Conservation (phyloP, 129 eudicot species). For the Artemisia argyi region DNA sequence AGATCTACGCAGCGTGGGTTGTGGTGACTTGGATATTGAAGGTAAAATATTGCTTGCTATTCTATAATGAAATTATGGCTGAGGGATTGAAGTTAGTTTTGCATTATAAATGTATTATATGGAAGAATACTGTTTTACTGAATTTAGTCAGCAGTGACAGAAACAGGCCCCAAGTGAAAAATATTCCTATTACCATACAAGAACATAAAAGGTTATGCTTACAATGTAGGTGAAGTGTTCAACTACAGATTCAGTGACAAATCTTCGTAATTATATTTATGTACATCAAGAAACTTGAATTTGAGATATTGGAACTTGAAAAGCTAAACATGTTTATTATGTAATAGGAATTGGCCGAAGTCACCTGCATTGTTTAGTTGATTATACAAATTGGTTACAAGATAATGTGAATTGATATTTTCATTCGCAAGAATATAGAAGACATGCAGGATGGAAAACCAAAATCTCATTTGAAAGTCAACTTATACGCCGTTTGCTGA, state of each 20-base stretch:
- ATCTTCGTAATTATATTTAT: neutral
- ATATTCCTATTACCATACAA: neutral
- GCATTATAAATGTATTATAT: neutral
- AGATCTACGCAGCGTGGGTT: conserved; percentile 87
- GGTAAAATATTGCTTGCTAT: conserved; percentile 45
- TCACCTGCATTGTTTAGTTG: conserved; percentile 2
- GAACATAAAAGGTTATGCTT: neutral
- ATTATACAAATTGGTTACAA: conserved; percentile 1
- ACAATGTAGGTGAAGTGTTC: neutral
- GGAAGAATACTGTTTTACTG: neutral
- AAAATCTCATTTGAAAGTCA: no score
- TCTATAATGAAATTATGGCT: conserved; percentile 6
- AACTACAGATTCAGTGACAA: conserved; percentile 7
- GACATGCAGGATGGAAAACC: no score
- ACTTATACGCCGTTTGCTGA: no score
- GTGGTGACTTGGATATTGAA: conserved; percentile 99
- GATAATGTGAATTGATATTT: no score
- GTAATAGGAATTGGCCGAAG: neutral
- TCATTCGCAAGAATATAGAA: no score
- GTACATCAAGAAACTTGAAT: neutral
- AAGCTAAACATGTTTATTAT: conserved; percentile 7
- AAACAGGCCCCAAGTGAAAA: neutral
- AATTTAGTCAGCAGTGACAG: conserved; percentile 1
- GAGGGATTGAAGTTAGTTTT: conserved; percentile 11
- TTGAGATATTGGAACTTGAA: neutral